Conservation (phyloP, 352 stramenopile genomes). For the Phytophthora multivora region DNA sequence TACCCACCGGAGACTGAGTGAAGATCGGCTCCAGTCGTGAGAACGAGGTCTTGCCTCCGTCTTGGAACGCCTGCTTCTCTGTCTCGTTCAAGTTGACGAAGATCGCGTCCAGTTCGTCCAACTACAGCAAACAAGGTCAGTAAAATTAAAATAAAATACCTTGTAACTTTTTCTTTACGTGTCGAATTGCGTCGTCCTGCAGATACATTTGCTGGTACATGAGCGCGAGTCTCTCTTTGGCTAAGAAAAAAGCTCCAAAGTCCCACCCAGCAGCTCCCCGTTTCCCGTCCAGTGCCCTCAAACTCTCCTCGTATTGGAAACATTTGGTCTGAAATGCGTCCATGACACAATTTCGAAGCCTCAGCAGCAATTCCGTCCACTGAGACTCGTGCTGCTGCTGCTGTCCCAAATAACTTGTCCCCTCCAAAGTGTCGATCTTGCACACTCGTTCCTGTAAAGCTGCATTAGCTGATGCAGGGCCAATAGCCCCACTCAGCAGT, state of each 20-base stretch:
- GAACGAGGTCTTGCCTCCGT: conserved; percentile 28
- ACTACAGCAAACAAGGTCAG: conserved; percentile 30
- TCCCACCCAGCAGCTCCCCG: conserved; percentile 61
- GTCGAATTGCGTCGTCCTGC: conserved; percentile 79
- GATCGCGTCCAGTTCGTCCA: conserved; percentile 85
- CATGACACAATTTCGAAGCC: conserved; percentile 79
- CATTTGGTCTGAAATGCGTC: conserved; percentile 81
- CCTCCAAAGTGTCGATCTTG: conserved; percentile 84
- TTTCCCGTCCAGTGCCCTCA: conserved; percentile 68
- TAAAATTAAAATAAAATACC: too few species aligned
- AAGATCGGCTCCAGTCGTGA: conserved; percentile 54
- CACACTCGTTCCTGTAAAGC: conserved; percentile 63
- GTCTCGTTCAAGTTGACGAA: conserved; percentile 50
- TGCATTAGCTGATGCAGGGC: conserved; percentile 10
- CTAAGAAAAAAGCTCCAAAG: conserved; percentile 79
- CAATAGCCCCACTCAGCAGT: conserved; percentile 8
- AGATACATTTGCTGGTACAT: conserved; percentile 89
- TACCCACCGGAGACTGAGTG: conserved; percentile 57
- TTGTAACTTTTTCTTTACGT: conserved; percentile 46
- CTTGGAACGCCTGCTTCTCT: conserved; percentile 33
- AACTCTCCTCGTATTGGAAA: conserved; percentile 79
- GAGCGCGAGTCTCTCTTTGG: conserved; percentile 78
- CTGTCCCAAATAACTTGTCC: conserved; percentile 68
- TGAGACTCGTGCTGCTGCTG: conserved; percentile 82
- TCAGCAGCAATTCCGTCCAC: conserved; percentile 77